Base-by-base conservation (phyloP, 1,284 basidiomycete genomes). In the Irpex rosettiformis region DNA sequence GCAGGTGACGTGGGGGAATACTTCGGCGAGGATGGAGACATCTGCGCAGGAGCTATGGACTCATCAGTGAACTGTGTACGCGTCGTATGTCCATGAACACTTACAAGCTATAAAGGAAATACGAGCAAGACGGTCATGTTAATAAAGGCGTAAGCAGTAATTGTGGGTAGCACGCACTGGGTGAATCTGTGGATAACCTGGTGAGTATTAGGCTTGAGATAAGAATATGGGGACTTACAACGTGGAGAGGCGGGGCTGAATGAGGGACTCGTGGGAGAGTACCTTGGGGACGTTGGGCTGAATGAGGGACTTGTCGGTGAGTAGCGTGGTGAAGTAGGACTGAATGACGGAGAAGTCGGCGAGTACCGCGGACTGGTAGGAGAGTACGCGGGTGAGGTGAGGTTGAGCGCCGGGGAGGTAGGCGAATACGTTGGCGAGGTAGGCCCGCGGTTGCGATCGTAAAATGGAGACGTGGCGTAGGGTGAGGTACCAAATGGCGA, bases 341-440 rank as follows among this genome's bases (percentile, higher is more conserved):
- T 93, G 79, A 93, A 95, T 13, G 89, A 88, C 0, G 91, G 92
- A 1, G 89, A 92, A 0, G 91, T 91, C 0, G 91, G 91, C 1
- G 90, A 92, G 72, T 93, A 94, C 24, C 86, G 80, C 27, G 93
- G 93, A 64, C 91, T 94, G 1, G 93, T 93, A 0, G 94, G 94
- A 2, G 93, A 95, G 70, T 93, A 94, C 16, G 85, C 85, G 3
- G 91, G 92, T 10, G 89, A 91, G 1, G 91, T 92, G 30, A 89
- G 79, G 63, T 89, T 89, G 61, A 93, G 84, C 6, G 83, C 83
- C 10, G 91, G 91, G 4, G 88, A 90, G 6, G 92, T 93, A 0
- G 93, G 93, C 5, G 91, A 93, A 72, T 94, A 94, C 0, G 90
- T 91, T 1, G 92, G 92, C 0, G 90, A 93, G 1, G 91, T 92